These are phyloP conservation scores for Zopfochytrium polystomum DNA, from an alignment of 371 early-diverging fungal genomes.

Conservation along the genomic window DNA sequence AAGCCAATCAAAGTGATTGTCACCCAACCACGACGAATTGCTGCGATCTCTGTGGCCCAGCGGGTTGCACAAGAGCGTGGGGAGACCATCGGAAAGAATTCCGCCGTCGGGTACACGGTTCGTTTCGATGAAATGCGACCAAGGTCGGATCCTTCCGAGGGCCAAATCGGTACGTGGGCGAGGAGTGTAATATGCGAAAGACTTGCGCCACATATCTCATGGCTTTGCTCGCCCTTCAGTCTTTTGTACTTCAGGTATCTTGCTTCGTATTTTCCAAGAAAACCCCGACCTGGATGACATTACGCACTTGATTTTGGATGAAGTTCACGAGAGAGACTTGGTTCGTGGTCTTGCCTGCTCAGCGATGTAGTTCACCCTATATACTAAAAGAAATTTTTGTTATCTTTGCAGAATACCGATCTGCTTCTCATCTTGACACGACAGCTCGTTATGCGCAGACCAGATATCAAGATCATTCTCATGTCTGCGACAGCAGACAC, in stretches of 20 bases:
- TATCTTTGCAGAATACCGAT: conserved; percentile 45
- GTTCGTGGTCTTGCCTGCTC: not conserved
- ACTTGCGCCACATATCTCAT: not conserved
- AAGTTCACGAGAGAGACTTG: conserved; percentile 60
- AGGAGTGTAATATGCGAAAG: not conserved
- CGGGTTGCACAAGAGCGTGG: conserved; percentile 81
- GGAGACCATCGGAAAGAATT: conserved; percentile 42
- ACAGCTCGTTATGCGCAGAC: conserved; percentile 16
- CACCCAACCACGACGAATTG: conserved; percentile 95
- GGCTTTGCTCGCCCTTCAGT: conserved; percentile 7
- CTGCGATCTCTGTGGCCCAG: conserved; percentile 85
- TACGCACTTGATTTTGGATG: conserved; percentile 55
- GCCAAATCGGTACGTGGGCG: conserved; percentile 21
- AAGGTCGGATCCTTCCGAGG: conserved; percentile 41
- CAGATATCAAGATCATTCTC: conserved; percentile 49
- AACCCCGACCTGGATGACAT: conserved; percentile 36
- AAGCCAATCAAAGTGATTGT: conserved; percentile 61
- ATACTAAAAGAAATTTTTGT: not conserved
- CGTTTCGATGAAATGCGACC: conserved; percentile 57
- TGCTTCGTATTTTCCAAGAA: conserved; percentile 48
- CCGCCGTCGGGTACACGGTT: conserved; percentile 79
- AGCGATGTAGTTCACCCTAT: not conserved
- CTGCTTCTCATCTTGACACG: conserved; percentile 47
- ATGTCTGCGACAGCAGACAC: conserved; percentile 51
- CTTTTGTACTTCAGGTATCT: conserved; percentile 59